Evolutionary conservation across 148 eudicot species (phyloP).

Genomic region (Suaeda aralocaspica): DNA sequence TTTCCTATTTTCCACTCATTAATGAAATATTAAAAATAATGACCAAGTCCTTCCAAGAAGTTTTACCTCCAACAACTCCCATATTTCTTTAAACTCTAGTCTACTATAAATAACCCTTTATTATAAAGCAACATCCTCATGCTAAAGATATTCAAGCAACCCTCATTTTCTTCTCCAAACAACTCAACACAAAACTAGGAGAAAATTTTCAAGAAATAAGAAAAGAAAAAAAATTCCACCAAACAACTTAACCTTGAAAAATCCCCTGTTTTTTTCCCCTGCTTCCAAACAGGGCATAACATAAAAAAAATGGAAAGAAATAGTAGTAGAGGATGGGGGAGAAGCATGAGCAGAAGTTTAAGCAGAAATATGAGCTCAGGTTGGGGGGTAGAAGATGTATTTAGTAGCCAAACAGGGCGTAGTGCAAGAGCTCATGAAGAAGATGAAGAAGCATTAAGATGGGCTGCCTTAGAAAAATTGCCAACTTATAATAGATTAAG

Average conservation of each 20-base stretch:
- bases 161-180: neutral
- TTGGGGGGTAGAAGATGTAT: conserved; percentile 59
- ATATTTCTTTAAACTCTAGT: neutral
- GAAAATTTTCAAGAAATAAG: no score
- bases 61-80: conserved; percentile 26
- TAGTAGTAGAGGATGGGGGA: conserved; percentile 32
- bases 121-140: neutral
- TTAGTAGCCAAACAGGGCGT: conserved; percentile 32
- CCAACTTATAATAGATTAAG: conserved; percentile 83
- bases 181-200: neutral
- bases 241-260: no score
- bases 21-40: conserved; percentile 1
- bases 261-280: conserved; percentile 2
- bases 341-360: conserved; percentile 38
- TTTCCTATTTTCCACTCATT: neutral
- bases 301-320: conserved; percentile 15
- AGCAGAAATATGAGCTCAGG: conserved; percentile 43
- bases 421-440: conserved; percentile 57
- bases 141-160: neutral
- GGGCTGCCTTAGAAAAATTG: conserved; percentile 90
- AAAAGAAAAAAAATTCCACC: no score
- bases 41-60: conserved; percentile 13
- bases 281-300: conserved; percentile 9
- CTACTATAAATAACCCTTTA: conserved; percentile 18
- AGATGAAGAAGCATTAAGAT: conserved; percentile 81